Evolutionary conservation across 1,139 yeast genomes (phyloP), one percentile per base, ranked within the genome.

Genomic region (Hyphopichia fennica): DNA sequence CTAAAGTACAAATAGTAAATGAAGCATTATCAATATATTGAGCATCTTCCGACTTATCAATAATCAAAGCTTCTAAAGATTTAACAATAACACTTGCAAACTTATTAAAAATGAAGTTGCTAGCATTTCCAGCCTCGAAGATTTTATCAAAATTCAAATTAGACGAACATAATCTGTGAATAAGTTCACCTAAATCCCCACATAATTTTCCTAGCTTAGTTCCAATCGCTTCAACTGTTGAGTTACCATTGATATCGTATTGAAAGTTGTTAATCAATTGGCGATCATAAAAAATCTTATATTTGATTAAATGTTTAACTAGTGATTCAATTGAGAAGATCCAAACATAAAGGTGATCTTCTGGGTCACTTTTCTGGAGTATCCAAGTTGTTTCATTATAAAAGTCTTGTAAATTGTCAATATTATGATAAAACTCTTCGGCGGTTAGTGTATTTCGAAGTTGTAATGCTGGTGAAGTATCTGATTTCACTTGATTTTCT

Each of bases 321-420:
- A 56, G 38, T 17, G 39, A 37, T 16, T 51, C 48, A n/a, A 58
- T 28, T n/a, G 51, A 42, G 3, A 50, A 38, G 7, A 59, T 25
- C 66, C 66, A 62, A 15, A 58, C 42, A 17, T 45, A 37, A n/a
- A 51, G 52, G 40, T 61, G 59, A 5, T 39, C 35, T 5, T 37
- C 39, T 5, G 52, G 34, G 0, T 47, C 46, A 34, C 46, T 39
- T 29, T 51, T 50, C n/a, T 39, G 42, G 3, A 61, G 49, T 2
- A 43, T 31, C 11, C 53, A 45, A 13, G 42, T 42, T 3, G 48
- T 42, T 23, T 56, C 63, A 35, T 47, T 47, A 40, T 51, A 54
- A 39, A 44, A 49, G 20, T 61, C 65, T 37, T 57, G 57, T 16
- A 60, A 48, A 17, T 43, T 45, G 28, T 58, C 57, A 34, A 57